Percentiles rank a stretch among this genome's conserved stretches.
Conservation (phyloP, 1,284 basidiomycete species). For the Ustilago bromivora region DNA sequence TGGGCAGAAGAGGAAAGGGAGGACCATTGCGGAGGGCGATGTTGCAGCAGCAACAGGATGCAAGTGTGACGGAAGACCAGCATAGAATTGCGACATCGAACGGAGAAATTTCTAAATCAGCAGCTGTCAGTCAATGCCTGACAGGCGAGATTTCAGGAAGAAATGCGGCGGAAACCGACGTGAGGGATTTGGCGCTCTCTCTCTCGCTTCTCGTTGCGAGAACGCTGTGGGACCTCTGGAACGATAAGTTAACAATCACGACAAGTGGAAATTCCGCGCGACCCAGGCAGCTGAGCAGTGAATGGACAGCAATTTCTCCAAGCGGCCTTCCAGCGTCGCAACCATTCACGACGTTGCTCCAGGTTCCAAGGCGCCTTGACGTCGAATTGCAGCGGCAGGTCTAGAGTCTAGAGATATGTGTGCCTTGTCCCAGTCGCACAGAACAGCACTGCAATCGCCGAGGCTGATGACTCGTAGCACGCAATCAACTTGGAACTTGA, state of each 20-base stretch:
- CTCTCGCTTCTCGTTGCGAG: background rate
- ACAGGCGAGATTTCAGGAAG: background rate
- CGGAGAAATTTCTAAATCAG: conserved; percentile 10
- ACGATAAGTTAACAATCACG: conserved; percentile 39
- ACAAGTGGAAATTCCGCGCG: background rate
- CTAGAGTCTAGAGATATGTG: background rate
- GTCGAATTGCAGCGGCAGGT: background rate
- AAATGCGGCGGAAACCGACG: background rate
- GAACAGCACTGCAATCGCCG: no score
- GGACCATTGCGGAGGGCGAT: background rate
- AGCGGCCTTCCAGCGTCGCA: no score
- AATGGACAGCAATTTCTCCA: conserved; percentile 1
- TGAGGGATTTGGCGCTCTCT: background rate
- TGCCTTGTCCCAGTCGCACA: no score
- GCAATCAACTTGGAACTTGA: conserved; percentile 16
- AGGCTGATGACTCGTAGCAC: conserved; percentile 9
- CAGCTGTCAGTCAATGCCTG: conserved; percentile 35
- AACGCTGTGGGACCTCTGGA: conserved; percentile 42
- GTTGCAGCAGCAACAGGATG: conserved; percentile 6
- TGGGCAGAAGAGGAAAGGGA: background rate
- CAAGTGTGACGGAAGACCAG: conserved; percentile 39
- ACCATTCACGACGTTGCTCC: background rate
- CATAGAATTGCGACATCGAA: conserved; percentile 44
- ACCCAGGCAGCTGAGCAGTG: conserved; percentile 4
- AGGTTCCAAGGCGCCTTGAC: background rate